Conservation (phyloP, 1,139 yeast species). For the Saccharomycopsis hybrid region DNA sequence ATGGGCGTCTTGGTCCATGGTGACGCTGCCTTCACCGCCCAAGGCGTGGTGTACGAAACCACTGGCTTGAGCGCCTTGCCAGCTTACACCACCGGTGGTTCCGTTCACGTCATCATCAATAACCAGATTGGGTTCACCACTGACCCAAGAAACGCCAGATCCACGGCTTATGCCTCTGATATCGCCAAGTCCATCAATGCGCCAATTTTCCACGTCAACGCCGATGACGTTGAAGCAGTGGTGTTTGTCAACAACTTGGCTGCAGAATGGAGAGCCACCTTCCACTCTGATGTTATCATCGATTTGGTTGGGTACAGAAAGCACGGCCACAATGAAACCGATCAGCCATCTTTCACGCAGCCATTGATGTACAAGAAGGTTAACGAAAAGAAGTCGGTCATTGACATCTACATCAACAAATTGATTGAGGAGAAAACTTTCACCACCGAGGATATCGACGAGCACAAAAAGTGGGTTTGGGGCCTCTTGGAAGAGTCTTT, state of each 20-base stretch:
- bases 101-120: slow-evolving; percentile 89
- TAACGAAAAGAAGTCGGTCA: slow-evolving; percentile 80
- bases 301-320: slow-evolving; percentile 98
- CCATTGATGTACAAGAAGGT: slow-evolving; percentile 94
- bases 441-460: slow-evolving; percentile 83
- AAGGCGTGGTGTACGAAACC: slow-evolving; percentile 98
- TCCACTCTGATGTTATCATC: slow-evolving; percentile 92
- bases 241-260: slow-evolving; percentile 91
- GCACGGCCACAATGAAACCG: slow-evolving; percentile 98
- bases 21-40: slow-evolving; percentile 98
- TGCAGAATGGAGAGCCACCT: slow-evolving; percentile 97
- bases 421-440: slow-evolving; percentile 82
- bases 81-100: slow-evolving; percentile 97
- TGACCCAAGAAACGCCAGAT: slow-evolving; percentile 95
- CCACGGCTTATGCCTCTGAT: slow-evolving; percentile 97
- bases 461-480: slow-evolving; percentile 99
- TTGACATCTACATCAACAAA: slow-evolving; percentile 77
- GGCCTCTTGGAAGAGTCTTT: slow-evolving; percentile 84
- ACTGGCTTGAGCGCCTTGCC: slow-evolving; percentile 92
- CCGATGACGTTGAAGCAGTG: slow-evolving; percentile 93
- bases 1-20: slow-evolving; percentile 92
- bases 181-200: slow-evolving; percentile 95
- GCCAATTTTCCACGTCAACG: slow-evolving; percentile 98
- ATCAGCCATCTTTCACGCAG: slow-evolving; percentile 98
- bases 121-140: slow-evolving; percentile 99